Base-by-base conservation (phyloP, 73 alveolate genomes). In the Effrenium voratum region DNA sequence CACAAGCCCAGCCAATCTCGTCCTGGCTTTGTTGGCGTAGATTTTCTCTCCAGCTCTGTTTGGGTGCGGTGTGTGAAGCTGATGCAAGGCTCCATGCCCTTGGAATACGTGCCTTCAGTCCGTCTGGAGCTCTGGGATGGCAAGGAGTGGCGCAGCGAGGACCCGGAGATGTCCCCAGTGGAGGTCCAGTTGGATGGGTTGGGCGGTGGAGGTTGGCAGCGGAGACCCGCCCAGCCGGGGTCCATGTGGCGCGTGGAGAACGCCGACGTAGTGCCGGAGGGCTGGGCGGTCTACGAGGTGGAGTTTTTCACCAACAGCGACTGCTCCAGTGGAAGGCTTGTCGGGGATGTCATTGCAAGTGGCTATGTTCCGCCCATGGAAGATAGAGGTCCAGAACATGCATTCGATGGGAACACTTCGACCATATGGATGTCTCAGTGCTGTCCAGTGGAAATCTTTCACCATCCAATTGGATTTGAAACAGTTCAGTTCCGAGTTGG, bases 211-310 rank as follows among this genome's bases (percentile, higher is more conserved):
- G 95, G 95, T 26, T 87, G 95, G 95, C 95, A 87, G 70, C 95
- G 95, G 3, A 49, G 95, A 36, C 95, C 95, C 57, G 95, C 95
- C 24, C 68, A 41, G 50, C 95, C 95, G 15, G 95, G 95, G 30
- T 87, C 95, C 72, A 32, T 87, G 95, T 87, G 95, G 95, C 95
- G 95, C 32, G 95, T 87, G 84, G 95, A 87, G 84, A 87, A 87
- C 32, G 95, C 95, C 0, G 95, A 59, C 22, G 79, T 40, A 12
- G 95, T 87, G 50, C 95, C 95, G 38, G 40, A 87, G 43, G 95
- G 95, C 50, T 90, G 97, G 97, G 97, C 97, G 55, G 13, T 90
- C 87, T 90, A 90, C 55, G 97, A 90, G 36, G 97, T 90, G 97
- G 97, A 90, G 75, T 34, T 90, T 50, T 90, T 46, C 57, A 47